Base-by-base conservation (phyloP, 129 eudicot genomes). In the Saussurea involucrata region DNA sequence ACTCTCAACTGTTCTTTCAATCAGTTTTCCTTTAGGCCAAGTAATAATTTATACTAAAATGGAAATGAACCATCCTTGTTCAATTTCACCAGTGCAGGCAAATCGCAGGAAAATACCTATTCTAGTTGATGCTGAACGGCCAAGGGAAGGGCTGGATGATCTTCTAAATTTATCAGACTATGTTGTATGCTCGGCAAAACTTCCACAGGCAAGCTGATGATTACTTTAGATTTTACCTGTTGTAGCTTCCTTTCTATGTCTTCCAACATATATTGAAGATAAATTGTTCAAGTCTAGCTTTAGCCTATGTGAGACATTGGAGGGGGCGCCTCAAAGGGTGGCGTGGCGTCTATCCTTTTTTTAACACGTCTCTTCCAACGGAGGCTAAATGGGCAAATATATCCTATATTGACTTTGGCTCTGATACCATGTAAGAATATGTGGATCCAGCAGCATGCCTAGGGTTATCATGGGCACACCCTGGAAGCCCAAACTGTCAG, bases 111-210 rank as follows among this genome's bases (percentile, higher is more conserved):
- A 83, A 27, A 88, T 95, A 72, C 97, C 99, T 61, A 90, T 95
- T 77, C 71, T 95, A 65, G 70, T 92, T 81, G 99, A 95, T 76
- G 97, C 97, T 63, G 99, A 95, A 85, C 85, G 82, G 81, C 86
- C 87, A 84, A 85, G 95, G 79, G 97, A 95, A 70, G 96, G 97
- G 0, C 49, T 92, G 70, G 95, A 92, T 60, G 92, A 90, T 68
- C 95, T 92, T 78, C 69, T 95, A 74, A 83, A 40, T 61, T 70
- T 89, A 44, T 81, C 97, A 31, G 85, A 74, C 69, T 95, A 89
- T 78, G 88, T 80, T 20, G 89, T 95, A 22, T 95, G 99, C 89
- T 86, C 99, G 5, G 92, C 91, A 20, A 89, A 87, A 76, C 88
- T 89, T 85, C 97, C 99, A 28, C 91, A 92, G 99, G 99, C 82